These are phyloP conservation scores for Sambucus nigra DNA, from an alignment of 129 eudicot genomes.

Conservation along the genomic window DNA sequence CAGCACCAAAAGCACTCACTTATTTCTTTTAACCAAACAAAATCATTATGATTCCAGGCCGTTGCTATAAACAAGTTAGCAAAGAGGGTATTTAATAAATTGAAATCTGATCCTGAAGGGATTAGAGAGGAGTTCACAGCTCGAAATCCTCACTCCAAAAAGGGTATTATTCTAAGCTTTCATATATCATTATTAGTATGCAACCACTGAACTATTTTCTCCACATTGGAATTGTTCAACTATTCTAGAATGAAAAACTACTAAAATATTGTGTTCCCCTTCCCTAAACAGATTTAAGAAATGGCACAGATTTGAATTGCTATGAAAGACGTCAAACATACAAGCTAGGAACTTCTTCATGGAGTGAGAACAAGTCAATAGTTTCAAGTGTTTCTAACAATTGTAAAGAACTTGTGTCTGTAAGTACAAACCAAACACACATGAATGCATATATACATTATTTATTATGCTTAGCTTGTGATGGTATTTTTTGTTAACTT, in stretches of 20 bases:
- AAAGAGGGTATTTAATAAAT: conserved; percentile 9
- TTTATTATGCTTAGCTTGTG: no score
- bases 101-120: conserved; percentile 14
- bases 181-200: background rate
- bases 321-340: conserved; percentile 23
- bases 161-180: conserved; percentile 7
- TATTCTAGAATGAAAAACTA: no score
- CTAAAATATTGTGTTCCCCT: background rate
- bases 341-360: conserved; percentile 5
- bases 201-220: background rate
- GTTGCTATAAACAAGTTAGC: conserved; percentile 14
- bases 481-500: no score
- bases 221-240: background rate
- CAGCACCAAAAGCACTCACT: background rate
- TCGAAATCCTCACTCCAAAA: background rate
- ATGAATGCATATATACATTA: background rate
- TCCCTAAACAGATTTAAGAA: conserved; percentile 6
- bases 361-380: conserved; percentile 5
- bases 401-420: conserved; percentile 22
- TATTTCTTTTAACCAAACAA: background rate
- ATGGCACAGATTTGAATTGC: background rate
- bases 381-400: background rate
- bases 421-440: conserved; percentile 17
- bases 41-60: conserved; percentile 11
- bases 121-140: conserved; percentile 8